Conservation (phyloP, 2,329 filamentous ascomycete genomes). For the Aspergillus calidoustus region DNA sequence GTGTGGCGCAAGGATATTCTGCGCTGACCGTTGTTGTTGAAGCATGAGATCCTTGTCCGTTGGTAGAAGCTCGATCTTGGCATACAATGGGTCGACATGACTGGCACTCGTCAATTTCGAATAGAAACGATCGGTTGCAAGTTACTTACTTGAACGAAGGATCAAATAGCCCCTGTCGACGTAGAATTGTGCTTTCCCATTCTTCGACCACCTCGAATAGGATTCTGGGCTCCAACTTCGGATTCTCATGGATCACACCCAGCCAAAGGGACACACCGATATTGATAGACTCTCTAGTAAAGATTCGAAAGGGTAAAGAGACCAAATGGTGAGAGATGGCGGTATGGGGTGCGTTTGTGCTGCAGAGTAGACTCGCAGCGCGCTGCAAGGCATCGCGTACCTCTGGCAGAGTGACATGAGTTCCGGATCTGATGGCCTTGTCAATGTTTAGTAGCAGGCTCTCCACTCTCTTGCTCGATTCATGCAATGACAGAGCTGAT, state of each 20-base stretch:
- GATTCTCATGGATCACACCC: slow-evolving; percentile 95
- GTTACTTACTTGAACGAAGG: slow-evolving; percentile 63
- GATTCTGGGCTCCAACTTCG: slow-evolving; percentile 81
- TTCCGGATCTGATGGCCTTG: slow-evolving; percentile 69
- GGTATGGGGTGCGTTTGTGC: slow-evolving; percentile 73
- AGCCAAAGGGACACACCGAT: slow-evolving; percentile 95
- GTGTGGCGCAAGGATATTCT: slow-evolving; percentile 85
- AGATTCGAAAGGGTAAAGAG: slow-evolving; percentile 87
- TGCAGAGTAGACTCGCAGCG: slow-evolving; percentile 84
- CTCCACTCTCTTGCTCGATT: slow-evolving; percentile 52
- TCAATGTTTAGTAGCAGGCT: slow-evolving; percentile 73
- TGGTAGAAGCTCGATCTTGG: slow-evolving; percentile 90
- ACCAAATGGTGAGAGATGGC: slow-evolving; percentile 86
- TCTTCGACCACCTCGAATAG: slow-evolving; percentile 85
- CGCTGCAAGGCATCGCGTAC: slow-evolving; percentile 80
- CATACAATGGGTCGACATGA: slow-evolving; percentile 84
- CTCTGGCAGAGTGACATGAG: slow-evolving; percentile 72
- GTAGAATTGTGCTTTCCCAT: slow-evolving; percentile 84
- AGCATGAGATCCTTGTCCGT: slow-evolving; percentile 77
- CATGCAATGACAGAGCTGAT: slow-evolving; percentile 15
- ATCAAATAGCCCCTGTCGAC: slow-evolving; percentile 80
- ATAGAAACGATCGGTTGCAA: slow-evolving; percentile 5
- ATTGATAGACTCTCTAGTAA: slow-evolving; percentile 94
- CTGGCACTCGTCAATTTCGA: slow-evolving; percentile 38
- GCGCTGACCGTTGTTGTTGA: slow-evolving; percentile 76